Conservation (phyloP, 2,329 filamentous ascomycete species). For the Monosporascus cannonballus region DNA sequence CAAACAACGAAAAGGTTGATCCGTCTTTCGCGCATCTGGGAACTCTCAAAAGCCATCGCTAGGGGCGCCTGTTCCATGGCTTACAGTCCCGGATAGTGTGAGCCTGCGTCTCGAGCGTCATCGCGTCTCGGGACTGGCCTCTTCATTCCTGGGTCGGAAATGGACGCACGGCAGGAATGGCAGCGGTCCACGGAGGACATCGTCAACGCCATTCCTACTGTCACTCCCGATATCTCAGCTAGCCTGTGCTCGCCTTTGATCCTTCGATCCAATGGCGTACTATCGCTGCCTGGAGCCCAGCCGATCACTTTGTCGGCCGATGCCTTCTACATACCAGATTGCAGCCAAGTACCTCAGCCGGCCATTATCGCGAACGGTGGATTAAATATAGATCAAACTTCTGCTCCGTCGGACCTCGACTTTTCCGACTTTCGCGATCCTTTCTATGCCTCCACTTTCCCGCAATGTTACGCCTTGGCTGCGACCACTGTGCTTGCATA, state of each 20-base stretch:
- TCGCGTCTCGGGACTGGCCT: constrained; percentile 20
- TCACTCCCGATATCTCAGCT: constrained; percentile 7
- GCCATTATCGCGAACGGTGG: constrained; percentile 36
- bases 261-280: constrained; percentile 38
- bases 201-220: constrained; percentile 14
- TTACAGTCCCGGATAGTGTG: constrained; percentile 22
- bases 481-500: constrained; percentile 88
- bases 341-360: constrained; percentile 37
- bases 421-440: constrained; percentile 70
- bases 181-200: constrained; percentile 21
- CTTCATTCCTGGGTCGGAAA: constrained; percentile 14
- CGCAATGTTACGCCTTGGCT: constrained; percentile 87
- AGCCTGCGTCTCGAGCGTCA: constrained; percentile 16
- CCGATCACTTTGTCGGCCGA: constrained; percentile 53
- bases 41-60: constrained; percentile 9
- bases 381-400: constrained; percentile 32
- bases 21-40: constrained; percentile 7
- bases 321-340: constrained; percentile 54
- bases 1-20: not conserved
- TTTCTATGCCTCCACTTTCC: constrained; percentile 90
- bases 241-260: constrained; percentile 32
- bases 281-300: constrained; percentile 45
- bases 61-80: constrained; percentile 28
- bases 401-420: constrained; percentile 28
- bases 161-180: constrained; percentile 17